Conservation (phyloP, 2,329 filamentous ascomycete genomes). For the Epichloe scottii region DNA sequence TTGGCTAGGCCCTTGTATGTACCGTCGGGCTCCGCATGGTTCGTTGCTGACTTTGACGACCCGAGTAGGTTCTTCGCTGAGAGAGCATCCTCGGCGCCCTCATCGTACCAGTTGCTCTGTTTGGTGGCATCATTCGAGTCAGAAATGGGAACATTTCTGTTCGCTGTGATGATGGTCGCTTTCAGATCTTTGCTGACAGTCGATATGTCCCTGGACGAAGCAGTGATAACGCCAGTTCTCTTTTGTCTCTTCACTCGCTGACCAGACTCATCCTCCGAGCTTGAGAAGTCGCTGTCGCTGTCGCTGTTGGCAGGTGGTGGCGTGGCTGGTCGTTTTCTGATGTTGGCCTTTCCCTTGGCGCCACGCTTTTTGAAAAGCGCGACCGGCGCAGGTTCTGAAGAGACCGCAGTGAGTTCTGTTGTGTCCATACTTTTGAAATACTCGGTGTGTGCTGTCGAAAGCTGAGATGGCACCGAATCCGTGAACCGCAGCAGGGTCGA, state of each 20-base stretch:
- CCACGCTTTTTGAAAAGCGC: constrained; percentile 79
- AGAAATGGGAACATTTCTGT: constrained; percentile 50
- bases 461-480: not conserved
- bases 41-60: constrained; percentile 32
- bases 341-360: constrained; percentile 60
- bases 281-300: constrained; percentile 44
- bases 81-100: constrained; percentile 38
- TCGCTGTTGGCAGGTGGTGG: constrained; percentile 57
- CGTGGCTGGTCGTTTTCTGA: constrained; percentile 70
- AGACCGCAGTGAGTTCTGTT: not conserved
- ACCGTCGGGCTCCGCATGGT: constrained; percentile 38
- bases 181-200: constrained; percentile 25
- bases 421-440: constrained; percentile 2
- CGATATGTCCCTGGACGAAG: constrained; percentile 40
- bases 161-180: constrained; percentile 44
- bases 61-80: constrained; percentile 45
- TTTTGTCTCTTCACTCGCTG: constrained; percentile 67
- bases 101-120: constrained; percentile 78
- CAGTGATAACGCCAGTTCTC: constrained; percentile 53
- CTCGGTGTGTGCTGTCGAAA: not conserved
- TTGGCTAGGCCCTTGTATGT: constrained; percentile 68
- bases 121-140: constrained; percentile 81
- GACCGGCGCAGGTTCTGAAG: constrained; percentile 28
- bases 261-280: constrained; percentile 66
- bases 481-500: not conserved